Conservation (phyloP, 257 asterid species). For the Coffea eugenioides region DNA sequence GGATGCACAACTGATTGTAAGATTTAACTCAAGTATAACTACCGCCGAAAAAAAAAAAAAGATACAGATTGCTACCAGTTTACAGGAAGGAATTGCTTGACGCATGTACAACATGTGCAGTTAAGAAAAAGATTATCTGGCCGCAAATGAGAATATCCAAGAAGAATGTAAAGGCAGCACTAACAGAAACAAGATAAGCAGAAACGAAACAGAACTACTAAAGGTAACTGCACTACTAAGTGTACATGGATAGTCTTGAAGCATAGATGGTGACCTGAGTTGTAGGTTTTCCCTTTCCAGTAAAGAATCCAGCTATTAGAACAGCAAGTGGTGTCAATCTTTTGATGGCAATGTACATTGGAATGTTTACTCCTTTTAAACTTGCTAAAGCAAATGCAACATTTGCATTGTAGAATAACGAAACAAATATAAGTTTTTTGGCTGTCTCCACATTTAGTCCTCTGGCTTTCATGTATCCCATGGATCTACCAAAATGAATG, state of each 20-base stretch:
- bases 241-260: not conserved
- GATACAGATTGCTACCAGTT: not conserved
- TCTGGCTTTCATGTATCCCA: conserved; percentile 73
- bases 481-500: conserved; percentile 70
- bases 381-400: conserved; percentile 98
- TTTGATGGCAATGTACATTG: conserved; percentile 98
- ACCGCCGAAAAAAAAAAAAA: not conserved
- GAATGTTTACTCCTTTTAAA: conserved; percentile 96
- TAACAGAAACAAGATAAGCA: not conserved
- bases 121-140: not conserved
- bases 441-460: conserved; percentile 69
- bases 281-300: conserved; percentile 85
- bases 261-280: conserved; percentile 57
- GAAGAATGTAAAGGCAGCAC: not conserved
- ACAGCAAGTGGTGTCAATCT: conserved; percentile 98
- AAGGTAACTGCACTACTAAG: not conserved
- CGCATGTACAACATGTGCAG: not conserved
- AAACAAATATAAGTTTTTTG: conserved; percentile 73
- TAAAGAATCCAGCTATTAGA: conserved; percentile 79
- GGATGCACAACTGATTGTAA: not conserved
- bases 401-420: conserved; percentile 94
- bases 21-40: not conserved
- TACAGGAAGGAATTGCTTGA: not conserved
- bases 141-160: not conserved
- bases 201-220: not conserved